Conservation (phyloP, 768 basidiomycete genomes). For the Tremella mesenterica region DNA sequence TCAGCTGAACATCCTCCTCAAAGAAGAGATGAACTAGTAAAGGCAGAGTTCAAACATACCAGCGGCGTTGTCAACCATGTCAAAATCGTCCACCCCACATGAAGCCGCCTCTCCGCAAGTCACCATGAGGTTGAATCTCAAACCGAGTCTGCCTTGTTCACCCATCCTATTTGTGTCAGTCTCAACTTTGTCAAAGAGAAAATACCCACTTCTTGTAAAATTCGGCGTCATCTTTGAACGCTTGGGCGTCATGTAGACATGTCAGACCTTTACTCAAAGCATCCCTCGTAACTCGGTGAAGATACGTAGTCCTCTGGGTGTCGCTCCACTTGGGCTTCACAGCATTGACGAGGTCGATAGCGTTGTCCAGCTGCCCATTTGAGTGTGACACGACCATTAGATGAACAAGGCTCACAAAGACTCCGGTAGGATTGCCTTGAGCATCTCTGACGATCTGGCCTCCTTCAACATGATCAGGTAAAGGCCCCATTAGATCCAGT, state of each 20-base stretch:
- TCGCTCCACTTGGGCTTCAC: conserved; percentile 56
- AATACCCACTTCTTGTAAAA: conserved; percentile 58
- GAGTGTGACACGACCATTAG: neutral
- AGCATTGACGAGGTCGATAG: conserved; percentile 62
- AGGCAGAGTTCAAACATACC: conserved; percentile 19
- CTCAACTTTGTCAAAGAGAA: conserved; percentile 2
- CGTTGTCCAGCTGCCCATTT: conserved; percentile 59
- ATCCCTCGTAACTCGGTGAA: conserved; percentile 57
- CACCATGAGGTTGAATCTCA: conserved; percentile 44
- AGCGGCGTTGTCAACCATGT: conserved; percentile 48
- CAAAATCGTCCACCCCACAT: conserved; percentile 61
- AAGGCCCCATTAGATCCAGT: conserved; percentile 51
- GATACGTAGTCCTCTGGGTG: conserved; percentile 54
- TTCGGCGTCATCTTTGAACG: conserved; percentile 50
- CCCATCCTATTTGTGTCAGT: conserved; percentile 58
- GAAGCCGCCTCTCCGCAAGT: conserved; percentile 46
- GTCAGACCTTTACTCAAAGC: conserved; percentile 74
- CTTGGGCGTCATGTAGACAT: conserved; percentile 73
- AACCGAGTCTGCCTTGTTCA: conserved; percentile 59
- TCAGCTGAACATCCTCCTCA: neutral
- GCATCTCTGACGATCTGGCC: conserved; percentile 64
- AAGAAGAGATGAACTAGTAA: neutral
- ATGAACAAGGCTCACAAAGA: conserved; percentile 22
- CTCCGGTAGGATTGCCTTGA: conserved; percentile 62
- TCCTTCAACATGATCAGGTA: conserved; percentile 61